Base-by-base conservation (phyloP, 2,329 filamentous ascomycete species). In the Pleurostoma richardsiae region DNA sequence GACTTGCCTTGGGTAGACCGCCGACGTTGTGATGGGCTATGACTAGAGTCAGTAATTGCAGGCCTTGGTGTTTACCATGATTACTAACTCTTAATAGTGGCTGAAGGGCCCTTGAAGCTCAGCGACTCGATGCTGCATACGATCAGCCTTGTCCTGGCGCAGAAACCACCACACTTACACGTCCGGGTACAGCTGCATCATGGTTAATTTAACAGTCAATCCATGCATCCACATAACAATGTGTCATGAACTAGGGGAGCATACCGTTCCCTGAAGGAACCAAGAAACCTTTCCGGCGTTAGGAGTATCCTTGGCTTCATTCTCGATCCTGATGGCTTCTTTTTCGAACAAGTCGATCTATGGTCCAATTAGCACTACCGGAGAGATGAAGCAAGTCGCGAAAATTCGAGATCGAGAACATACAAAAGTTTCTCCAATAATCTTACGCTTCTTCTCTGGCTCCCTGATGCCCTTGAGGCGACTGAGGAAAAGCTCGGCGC, bases 401-500 rank as follows among this genome's bases (percentile, higher is more conserved):
- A 19, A 19, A 19, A 19, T 19, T 19, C 19, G 19, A 19, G 19
- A 19, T 19, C 19, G 33, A 36, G 33, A 8, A 8, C n/a, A 36
- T n/a, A 36, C n/a, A 36, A 8, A 36, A 36, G 33, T 36, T 36
- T 8, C 42, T 26, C 52, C 57, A 30, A 45, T 45, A 56, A 95
- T 83, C 68, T 92, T 95, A 46, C 91, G 79, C 77, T 96, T 96
- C 62, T 80, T 80, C 69, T 97, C 91, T 0, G 92, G 91, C 30
- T 83, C 89, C 0, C 70, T 72, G 29, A 96, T 80, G 19, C 90
- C 92, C 54, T 81, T 79, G 1, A 97, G 81, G 28, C 83, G 76
- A 30, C 71, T 70, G n/a, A 96, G 73, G 74, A 97, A 97, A 29
- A 79, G 72, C 50, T 95, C 76, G 7, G 79, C 77, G 0, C 82